Conservation (phyloP, 139 green algal genomes). For the Coelastrella sp. region DNA sequence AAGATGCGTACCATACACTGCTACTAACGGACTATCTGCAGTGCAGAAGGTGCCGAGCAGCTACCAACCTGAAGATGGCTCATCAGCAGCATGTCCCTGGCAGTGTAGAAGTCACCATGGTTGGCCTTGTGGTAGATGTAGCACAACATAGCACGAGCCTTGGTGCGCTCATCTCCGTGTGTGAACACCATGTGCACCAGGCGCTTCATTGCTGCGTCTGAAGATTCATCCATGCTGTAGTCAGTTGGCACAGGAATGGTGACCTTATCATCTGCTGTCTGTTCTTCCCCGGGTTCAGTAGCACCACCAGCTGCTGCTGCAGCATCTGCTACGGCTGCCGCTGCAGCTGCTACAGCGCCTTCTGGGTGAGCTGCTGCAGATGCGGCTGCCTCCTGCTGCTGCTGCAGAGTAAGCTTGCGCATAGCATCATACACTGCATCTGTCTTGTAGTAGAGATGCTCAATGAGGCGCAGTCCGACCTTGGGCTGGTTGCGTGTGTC, state of each 20-base stretch:
- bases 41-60: not conserved
- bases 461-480: slow-evolving; percentile 85
- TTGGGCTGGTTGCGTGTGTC: slow-evolving; percentile 61
- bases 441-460: slow-evolving; percentile 99
- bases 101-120: slow-evolving; percentile 93
- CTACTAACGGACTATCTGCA: no score
- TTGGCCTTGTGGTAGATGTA: slow-evolving; percentile 94
- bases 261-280: slow-evolving; percentile 62
- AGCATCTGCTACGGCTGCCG: slow-evolving; percentile 49
- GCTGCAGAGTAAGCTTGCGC: slow-evolving; percentile 75
- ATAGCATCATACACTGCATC: slow-evolving; percentile 89
- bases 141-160: slow-evolving; percentile 97
- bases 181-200: slow-evolving; percentile 88
- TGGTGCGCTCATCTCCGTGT: slow-evolving; percentile 96
- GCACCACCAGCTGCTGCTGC: slow-evolving; percentile 44
- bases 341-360: slow-evolving; percentile 29
- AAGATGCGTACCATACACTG: no score
- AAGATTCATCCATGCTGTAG: slow-evolving; percentile 80
- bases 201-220: slow-evolving; percentile 66
- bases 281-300: slow-evolving; percentile 68
- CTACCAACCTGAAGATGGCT: slow-evolving; percentile 87
- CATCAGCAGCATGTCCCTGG: slow-evolving; percentile 97
- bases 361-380: slow-evolving; percentile 33
- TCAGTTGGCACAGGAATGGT: slow-evolving; percentile 77
- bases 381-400: slow-evolving; percentile 56